phyloP scores from a whole-genome alignment of 2,329 filamentous ascomycete species.

The Phoma herbarum region DNA sequence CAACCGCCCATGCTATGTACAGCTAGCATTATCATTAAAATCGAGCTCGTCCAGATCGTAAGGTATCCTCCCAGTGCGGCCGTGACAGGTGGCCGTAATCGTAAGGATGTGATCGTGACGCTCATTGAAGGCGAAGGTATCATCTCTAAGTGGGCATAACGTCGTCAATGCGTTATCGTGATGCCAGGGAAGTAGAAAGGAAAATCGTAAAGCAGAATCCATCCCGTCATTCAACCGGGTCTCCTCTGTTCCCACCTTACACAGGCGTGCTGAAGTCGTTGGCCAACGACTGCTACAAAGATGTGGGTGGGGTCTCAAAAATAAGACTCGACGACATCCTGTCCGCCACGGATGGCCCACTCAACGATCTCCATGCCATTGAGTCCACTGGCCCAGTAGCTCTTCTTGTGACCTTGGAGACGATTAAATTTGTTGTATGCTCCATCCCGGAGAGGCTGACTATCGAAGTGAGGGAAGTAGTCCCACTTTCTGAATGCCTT shows the following conservation, averaged over 20 bases:
- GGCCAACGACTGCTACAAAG: background rate
- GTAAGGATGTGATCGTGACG: conserved; percentile 37
- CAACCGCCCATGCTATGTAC: conserved; percentile 13
- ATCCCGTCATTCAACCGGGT: background rate
- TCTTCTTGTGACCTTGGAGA: conserved; percentile 51
- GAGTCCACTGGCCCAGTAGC: conserved; percentile 49
- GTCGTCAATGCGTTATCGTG: conserved; percentile 21
- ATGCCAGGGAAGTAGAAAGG: conserved; percentile 15
- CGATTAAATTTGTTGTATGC: conserved; percentile 44
- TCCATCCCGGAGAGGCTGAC: conserved; percentile 36
- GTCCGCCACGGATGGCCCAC: conserved; percentile 48
- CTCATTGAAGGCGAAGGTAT: conserved; percentile 42
- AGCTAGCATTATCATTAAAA: conserved; percentile 31
- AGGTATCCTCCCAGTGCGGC: conserved; percentile 13
- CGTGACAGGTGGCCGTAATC: conserved; percentile 25
- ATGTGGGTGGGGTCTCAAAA: conserved; percentile 29
- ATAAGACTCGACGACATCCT: conserved; percentile 47
- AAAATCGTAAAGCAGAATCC: conserved; percentile 23
- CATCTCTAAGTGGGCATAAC: conserved; percentile 33
- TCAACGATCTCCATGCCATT: conserved; percentile 52
- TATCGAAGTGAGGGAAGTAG: conserved; percentile 51
- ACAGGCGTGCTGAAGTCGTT: background rate
- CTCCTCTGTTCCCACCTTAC: background rate
- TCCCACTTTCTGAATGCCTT: conserved; percentile 51
- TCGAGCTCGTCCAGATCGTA: conserved; percentile 13